These are phyloP conservation scores for Limonomyces culmigenus DNA, from an alignment of 1,284 basidiomycete species.

Conservation along the genomic window DNA sequence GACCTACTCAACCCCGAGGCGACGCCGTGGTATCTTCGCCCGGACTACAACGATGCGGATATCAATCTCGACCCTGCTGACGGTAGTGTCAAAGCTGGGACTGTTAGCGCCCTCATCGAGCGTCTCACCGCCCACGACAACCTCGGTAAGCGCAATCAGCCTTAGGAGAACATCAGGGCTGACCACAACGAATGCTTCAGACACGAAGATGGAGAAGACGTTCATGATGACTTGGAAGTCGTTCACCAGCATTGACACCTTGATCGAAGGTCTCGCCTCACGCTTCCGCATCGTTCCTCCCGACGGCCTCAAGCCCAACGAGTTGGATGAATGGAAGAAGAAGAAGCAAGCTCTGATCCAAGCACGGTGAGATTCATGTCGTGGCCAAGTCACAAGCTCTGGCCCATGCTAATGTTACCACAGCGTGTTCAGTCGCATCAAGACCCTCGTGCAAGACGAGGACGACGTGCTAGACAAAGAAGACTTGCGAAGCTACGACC, in stretches of 20 bases:
- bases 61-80: conserved; percentile 72
- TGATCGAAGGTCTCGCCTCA: conserved; percentile 74
- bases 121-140: conserved; percentile 82
- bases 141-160: conserved; percentile 33
- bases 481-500: conserved; percentile 60
- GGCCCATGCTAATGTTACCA: not conserved
- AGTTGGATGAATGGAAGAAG: conserved; percentile 72
- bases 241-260: conserved; percentile 74
- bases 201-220: conserved; percentile 74
- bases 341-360: conserved; percentile 84
- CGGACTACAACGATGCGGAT: conserved; percentile 66
- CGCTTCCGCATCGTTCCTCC: conserved; percentile 78
- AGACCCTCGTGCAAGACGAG: conserved; percentile 60
- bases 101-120: conserved; percentile 73
- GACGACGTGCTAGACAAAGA: conserved; percentile 71
- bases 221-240: conserved; percentile 97
- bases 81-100: conserved; percentile 74
- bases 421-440: conserved; percentile 74
- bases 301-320: conserved; percentile 39
- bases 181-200: conserved; percentile 24
- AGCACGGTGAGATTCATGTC: conserved; percentile 42
- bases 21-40: conserved; percentile 77
- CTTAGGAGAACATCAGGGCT: not conserved
- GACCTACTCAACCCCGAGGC: conserved; percentile 32
- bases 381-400: conserved; percentile 5